Evolutionary conservation across 176 grass and related monocot species (phyloP).

Genomic region (Saccharum officinarum): DNA sequence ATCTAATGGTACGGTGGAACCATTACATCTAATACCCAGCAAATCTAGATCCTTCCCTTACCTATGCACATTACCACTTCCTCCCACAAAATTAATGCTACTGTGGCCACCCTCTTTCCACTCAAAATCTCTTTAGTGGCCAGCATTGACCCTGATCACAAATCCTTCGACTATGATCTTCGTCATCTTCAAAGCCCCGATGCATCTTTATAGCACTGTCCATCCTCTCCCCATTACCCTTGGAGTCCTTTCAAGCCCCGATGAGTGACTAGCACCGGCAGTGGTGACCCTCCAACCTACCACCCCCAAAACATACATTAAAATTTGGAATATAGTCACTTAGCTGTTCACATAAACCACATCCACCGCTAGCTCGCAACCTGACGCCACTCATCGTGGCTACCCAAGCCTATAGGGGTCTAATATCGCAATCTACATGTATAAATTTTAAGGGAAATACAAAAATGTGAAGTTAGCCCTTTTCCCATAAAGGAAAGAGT

Average conservation of each 20-base stretch:
- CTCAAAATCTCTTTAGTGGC: background rate
- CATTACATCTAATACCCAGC: too few relatives aligned
- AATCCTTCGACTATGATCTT: background rate
- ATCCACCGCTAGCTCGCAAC: background rate
- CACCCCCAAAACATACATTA: background rate
- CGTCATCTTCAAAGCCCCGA: background rate
- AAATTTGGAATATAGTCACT: background rate
- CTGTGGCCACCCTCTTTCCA: background rate
- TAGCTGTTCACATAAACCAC: background rate
- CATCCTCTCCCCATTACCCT: background rate
- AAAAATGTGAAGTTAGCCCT: background rate
- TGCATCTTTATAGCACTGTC: background rate
- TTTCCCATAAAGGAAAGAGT: background rate
- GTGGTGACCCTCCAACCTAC: accelerated
- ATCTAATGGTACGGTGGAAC: too few relatives aligned
- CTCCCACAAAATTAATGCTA: background rate
- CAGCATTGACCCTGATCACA: too few relatives aligned
- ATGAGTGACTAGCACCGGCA: background rate
- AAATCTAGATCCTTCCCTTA: background rate
- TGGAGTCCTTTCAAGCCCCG: background rate
- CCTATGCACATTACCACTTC: background rate
- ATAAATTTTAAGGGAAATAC: background rate
- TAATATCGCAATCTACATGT: background rate
- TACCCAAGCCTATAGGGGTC: background rate
- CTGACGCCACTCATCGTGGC: too few relatives aligned